phyloP scores from a whole-genome alignment of 106 monocot species.

The Dendrobium chrysotoxum region DNA sequence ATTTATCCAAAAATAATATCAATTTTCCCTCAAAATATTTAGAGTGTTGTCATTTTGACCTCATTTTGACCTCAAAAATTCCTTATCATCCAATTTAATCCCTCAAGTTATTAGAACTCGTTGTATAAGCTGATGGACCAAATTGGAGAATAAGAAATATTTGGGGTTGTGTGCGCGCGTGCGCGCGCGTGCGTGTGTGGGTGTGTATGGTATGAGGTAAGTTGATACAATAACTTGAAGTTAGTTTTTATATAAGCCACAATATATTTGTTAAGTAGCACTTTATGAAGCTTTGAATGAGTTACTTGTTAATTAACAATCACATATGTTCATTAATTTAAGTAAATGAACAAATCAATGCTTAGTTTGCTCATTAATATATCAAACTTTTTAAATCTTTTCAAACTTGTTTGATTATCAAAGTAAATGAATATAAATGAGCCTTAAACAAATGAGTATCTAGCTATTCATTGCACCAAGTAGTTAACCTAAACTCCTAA shows the following conservation, averaged over 20 bases:
- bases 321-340: background rate
- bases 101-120: no score
- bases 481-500: background rate
- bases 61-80: no score
- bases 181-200: no score
- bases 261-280: background rate
- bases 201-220: background rate
- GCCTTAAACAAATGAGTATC: background rate
- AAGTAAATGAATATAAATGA: background rate
- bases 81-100: no score
- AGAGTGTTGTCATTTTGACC: no score
- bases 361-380: background rate
- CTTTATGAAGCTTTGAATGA: background rate
- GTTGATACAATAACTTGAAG: background rate
- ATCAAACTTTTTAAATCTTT: background rate
- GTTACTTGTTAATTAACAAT: background rate
- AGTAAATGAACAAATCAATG: background rate
- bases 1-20: background rate
- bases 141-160: no score
- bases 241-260: background rate
- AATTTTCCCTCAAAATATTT: no score
- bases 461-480: background rate
- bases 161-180: no score
- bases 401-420: background rate
- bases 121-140: no score